Evolutionary conservation across 2,329 filamentous ascomycete genomes (phyloP), one percentile per base, ranked within the genome.

Genomic region (Neopestalotiopsis sp.): DNA sequence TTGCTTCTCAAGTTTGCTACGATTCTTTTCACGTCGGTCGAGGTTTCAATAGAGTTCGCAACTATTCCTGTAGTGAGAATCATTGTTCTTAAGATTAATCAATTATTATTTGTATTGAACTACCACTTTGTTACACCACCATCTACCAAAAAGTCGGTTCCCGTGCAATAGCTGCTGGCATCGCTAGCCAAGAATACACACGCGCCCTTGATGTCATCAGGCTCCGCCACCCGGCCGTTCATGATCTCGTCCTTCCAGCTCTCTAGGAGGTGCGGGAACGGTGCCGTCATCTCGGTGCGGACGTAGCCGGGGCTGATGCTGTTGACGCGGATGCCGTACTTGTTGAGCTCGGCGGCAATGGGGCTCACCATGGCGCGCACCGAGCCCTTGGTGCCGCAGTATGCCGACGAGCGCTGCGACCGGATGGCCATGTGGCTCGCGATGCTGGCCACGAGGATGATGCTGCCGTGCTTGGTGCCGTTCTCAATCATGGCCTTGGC

Each of bases 181-280:
- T 97, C 93, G 14, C 91, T 93, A n/a, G 92, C 92, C 68, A 97
- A 84, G 81, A 94, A 96, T 61, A 97, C 81, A 79, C 92, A 97
- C 20, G 91, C 91, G 20, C 93, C 94, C 83, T 95, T 95, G 74
- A 97, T 85, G 83, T 97, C 94, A 69, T 89, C 87, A 2, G 89
- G 84, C 72, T 90, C 85, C 10, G 92, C 94, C 77, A 94, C 91
- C 72, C 94, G 87, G 61, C 89, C 88, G 14, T 69, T 32, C 10
- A 92, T 92, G 56, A 91, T 95, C 86, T 92, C 95, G 75, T 90
- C 89, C 77, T 89, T 90, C 20, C 40, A 49, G 7, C 28, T 42
- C 45, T 64, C 60, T 0, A 64, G 20, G 13, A 93, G 94, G 73
- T 85, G 1, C 81, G 82, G 14, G 78, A 0, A 79, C 75, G 67